Evolutionary conservation across 2,329 filamentous ascomycete species (phyloP).

Genomic region (Scytalidium lignicola): DNA sequence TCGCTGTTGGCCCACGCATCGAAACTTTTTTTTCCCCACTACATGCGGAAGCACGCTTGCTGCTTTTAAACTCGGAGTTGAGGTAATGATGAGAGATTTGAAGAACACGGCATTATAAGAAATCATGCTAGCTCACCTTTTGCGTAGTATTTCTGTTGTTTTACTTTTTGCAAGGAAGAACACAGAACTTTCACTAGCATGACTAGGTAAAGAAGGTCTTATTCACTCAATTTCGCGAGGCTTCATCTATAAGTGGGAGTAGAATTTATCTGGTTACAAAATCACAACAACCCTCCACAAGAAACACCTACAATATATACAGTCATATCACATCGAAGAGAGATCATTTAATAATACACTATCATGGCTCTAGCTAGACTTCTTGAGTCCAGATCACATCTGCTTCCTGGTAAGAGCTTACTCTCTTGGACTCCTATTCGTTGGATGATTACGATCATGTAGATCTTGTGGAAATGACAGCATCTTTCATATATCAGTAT

Average conservation of each 20-base stretch:
- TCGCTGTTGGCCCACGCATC: no score
- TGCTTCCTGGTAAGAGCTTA: slow-evolving; percentile 28
- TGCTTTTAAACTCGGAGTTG: no score
- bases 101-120: background rate
- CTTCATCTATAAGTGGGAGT: background rate
- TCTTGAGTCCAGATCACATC: slow-evolving; percentile 35
- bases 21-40: no score
- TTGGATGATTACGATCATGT: no score
- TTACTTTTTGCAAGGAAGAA: background rate
- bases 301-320: background rate
- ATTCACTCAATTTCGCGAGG: background rate
- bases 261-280: background rate
- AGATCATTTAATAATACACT: background rate
- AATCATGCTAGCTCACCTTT: background rate
- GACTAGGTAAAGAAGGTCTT: background rate
- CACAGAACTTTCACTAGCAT: background rate
- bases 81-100: background rate
- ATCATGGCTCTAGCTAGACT: slow-evolving; percentile 23
- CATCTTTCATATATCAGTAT: no score
- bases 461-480: no score
- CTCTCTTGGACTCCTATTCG: no score
- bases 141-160: background rate
- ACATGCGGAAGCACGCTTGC: no score
- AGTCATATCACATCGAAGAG: background rate
- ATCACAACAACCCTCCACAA: no score